These are phyloP conservation scores for Mangifera indica DNA, from an alignment of 345 rosid genomes.

Conservation along the genomic window DNA sequence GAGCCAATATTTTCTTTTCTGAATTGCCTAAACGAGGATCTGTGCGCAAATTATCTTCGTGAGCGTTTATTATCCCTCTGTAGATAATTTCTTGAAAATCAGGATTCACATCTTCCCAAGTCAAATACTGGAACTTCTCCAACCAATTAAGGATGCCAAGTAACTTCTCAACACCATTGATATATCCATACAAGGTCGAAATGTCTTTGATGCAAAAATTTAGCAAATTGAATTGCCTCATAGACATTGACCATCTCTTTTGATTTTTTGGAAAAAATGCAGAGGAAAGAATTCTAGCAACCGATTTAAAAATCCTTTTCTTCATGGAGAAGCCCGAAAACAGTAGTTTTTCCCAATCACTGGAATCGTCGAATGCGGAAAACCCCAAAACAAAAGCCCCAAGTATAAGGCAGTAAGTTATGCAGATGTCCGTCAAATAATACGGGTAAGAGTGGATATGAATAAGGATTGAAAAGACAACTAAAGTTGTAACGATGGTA, in stretches of 20 bases:
- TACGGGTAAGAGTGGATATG: background rate
- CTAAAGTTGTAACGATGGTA: background rate
- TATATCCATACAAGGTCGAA: background rate
- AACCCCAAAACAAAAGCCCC: slow-evolving; percentile 8
- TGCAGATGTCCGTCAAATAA: background rate
- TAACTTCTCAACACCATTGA: background rate
- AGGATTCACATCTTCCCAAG: background rate
- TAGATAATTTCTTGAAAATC: background rate
- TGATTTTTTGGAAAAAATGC: background rate
- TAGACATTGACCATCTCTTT: slow-evolving; percentile 1
- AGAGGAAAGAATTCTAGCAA: no score
- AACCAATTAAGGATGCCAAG: background rate
- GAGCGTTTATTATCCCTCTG: background rate
- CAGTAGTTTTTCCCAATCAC: background rate
- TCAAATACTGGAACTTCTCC: background rate
- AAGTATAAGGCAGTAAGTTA: slow-evolving; percentile 1
- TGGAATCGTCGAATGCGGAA: background rate
- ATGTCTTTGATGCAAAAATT: background rate
- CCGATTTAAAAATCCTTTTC: no score
- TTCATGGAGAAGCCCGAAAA: background rate
- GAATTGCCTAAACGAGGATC: background rate
- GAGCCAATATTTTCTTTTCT: background rate
- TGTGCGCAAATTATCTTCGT: background rate
- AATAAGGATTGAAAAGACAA: background rate
- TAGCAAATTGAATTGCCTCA: background rate